Conservation (phyloP, 2,329 filamentous ascomycete species). For the Cladorrhinum sp. region DNA sequence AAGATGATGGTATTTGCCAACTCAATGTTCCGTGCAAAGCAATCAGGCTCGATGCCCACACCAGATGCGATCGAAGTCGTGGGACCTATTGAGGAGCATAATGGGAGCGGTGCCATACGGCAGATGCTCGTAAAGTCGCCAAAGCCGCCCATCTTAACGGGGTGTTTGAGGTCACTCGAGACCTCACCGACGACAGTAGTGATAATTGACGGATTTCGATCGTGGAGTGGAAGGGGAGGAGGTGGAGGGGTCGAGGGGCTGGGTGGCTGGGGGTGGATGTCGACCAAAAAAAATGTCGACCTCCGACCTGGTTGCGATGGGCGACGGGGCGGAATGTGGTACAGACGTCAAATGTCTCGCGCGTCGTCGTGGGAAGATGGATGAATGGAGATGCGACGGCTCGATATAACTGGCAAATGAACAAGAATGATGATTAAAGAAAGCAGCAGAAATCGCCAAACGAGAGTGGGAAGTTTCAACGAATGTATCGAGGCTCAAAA, state of each 20-base stretch:
- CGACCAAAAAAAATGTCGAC: neutral
- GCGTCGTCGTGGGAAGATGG: constrained; percentile 1
- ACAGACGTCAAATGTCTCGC: neutral
- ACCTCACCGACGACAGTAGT: neutral
- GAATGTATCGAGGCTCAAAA: neutral
- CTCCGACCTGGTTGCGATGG: constrained; percentile 1
- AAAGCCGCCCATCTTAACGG: constrained; percentile 64
- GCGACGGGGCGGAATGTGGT: constrained; percentile 6
- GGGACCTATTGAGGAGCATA: constrained; percentile 82
- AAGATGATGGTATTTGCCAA: constrained; percentile 98
- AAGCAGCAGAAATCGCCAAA: neutral
- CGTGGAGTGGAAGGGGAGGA: neutral
- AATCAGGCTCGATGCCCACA: constrained; percentile 80
- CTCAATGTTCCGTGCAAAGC: constrained; percentile 93
- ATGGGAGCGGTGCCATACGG: constrained; percentile 75
- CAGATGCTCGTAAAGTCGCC: constrained; percentile 89
- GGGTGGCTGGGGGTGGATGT: neutral
- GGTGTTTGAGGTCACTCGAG: constrained; percentile 12
- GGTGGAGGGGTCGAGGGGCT: neutral
- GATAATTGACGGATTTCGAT: neutral
- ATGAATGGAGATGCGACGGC: neutral
- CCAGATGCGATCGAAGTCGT: constrained; percentile 64
- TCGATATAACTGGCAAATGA: neutral
- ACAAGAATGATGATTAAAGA: neutral
- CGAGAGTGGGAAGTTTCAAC: constrained; percentile 9